These are phyloP conservation scores for Arthrobotrys megalospora DNA, from an alignment of 2,329 filamentous ascomycete species.

Conservation along the genomic window DNA sequence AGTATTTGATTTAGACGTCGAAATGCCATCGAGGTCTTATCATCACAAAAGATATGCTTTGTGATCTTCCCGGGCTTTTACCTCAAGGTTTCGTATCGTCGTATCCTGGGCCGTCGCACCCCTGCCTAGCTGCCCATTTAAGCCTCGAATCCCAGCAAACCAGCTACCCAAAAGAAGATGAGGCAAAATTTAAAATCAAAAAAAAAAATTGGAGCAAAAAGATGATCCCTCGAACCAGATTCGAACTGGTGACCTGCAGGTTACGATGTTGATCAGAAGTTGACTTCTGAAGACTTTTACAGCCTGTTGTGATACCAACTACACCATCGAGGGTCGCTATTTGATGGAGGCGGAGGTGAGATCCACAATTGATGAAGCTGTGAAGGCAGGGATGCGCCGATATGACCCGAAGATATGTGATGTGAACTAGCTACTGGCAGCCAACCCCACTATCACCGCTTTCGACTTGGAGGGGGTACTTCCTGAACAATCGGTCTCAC, in stretches of 20 bases:
- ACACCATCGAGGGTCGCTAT: slow-evolving; percentile 59
- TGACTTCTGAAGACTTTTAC: slow-evolving; percentile 59
- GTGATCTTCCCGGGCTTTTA: neutral
- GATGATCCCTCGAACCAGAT: slow-evolving; percentile 61
- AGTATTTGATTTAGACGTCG: neutral
- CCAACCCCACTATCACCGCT: slow-evolving; percentile 32
- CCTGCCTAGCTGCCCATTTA: slow-evolving; percentile 14
- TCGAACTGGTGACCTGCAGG: slow-evolving; percentile 62
- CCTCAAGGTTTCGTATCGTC: slow-evolving; percentile 3
- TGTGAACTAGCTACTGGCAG: neutral
- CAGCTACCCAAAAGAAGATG: slow-evolving; percentile 28
- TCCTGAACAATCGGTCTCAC: neutral
- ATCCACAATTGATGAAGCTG: slow-evolving; percentile 13
- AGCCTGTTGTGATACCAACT: slow-evolving; percentile 62
- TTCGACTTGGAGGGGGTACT: neutral
- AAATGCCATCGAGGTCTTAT: neutral
- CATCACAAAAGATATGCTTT: slow-evolving; percentile 11
- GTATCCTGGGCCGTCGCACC: neutral
- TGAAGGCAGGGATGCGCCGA: slow-evolving; percentile 18
- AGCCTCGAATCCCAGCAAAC: slow-evolving; percentile 20
- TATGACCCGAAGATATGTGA: neutral
- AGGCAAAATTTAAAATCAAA: slow-evolving; percentile 17
- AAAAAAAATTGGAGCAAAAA: slow-evolving; percentile 41
- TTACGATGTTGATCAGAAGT: slow-evolving; percentile 56
- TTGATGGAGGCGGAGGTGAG: slow-evolving; percentile 26